Evolutionary conservation across 2,329 filamentous ascomycete genomes (phyloP).

Genomic region (Venturia effusa): DNA sequence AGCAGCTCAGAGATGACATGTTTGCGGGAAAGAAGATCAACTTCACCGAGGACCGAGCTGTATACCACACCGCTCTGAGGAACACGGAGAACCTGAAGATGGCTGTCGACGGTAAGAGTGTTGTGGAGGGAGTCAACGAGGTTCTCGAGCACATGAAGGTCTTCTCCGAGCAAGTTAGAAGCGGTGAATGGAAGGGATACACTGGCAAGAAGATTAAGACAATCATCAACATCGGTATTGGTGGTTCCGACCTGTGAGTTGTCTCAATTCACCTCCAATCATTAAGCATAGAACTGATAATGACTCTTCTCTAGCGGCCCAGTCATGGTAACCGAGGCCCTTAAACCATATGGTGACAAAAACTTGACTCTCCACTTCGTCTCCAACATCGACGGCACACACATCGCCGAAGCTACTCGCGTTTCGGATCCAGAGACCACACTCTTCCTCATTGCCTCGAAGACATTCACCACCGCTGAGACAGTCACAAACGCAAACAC

Average conservation of each 20-base stretch:
- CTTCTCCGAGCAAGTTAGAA: conserved; percentile 90
- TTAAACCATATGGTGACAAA: conserved; percentile 85
- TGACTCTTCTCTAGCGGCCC: conserved; percentile 54
- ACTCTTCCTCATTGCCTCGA: conserved; percentile 96
- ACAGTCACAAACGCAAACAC: conserved; percentile 95
- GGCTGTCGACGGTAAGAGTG: conserved; percentile 82
- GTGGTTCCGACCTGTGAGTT: conserved; percentile 91
- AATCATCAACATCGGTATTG: conserved; percentile 96
- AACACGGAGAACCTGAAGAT: conserved; percentile 75
- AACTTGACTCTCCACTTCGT: conserved; percentile 92
- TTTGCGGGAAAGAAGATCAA: conserved; percentile 98
- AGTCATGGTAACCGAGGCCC: conserved; percentile 96
- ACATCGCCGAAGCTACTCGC: conserved; percentile 87
- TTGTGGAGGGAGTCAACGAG: conserved; percentile 84
- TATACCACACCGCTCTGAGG: conserved; percentile 89
- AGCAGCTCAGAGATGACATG: conserved; percentile 94
- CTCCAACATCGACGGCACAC: conserved; percentile 98
- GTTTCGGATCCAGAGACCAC: conserved; percentile 91
- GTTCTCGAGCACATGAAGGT: conserved; percentile 97
- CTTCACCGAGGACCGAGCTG: conserved; percentile 93
- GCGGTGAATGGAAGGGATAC: conserved; percentile 92
- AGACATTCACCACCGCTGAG: conserved; percentile 98
- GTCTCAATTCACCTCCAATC: background rate
- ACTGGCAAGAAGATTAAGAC: conserved; percentile 95
- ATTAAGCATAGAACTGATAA: background rate